phyloP scores from a whole-genome alignment of 495 filamentous ascomycete genomes.

The Hapsidospora chrysogenum region DNA sequence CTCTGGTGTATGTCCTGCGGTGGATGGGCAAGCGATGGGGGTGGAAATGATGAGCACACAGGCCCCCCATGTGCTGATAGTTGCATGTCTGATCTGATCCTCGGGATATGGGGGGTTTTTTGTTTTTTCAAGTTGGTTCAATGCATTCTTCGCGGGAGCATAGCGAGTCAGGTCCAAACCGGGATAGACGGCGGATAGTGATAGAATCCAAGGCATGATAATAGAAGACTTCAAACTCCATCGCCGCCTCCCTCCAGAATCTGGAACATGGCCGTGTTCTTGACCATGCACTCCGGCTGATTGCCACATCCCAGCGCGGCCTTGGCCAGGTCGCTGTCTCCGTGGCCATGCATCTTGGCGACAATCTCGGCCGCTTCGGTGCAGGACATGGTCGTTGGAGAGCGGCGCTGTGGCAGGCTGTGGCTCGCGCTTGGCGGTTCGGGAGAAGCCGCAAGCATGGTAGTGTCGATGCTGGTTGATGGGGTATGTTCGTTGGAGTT shows the following conservation, averaged over 20 bases:
- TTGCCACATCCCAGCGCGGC: not conserved
- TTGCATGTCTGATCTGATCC: no score
- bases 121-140: no score
- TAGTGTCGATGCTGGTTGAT: not conserved
- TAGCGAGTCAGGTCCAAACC: no score
- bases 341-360: slow-evolving; percentile 2
- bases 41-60: slow-evolving; percentile 33
- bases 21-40: slow-evolving; percentile 33
- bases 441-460: no score
- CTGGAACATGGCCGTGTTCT: slow-evolving; percentile 1
- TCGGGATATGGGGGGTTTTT: no score
- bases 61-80: not conserved
- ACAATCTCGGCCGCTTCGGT: slow-evolving; percentile 1
- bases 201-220: no score
- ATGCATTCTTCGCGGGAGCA: no score
- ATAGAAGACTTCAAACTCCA: no score
- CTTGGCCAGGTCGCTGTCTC: not conserved
- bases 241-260: slow-evolving; percentile 1
- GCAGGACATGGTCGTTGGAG: slow-evolving; percentile 3
- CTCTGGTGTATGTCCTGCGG: slow-evolving; percentile 62
- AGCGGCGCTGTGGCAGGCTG: not conserved
- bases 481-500: slow-evolving; percentile 1
- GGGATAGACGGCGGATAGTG: no score
- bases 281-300: not conserved
- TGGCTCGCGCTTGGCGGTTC: not conserved